These are phyloP conservation scores for Pichia sp. DNA, from an alignment of 1,139 yeast species.

Conservation along the genomic window DNA sequence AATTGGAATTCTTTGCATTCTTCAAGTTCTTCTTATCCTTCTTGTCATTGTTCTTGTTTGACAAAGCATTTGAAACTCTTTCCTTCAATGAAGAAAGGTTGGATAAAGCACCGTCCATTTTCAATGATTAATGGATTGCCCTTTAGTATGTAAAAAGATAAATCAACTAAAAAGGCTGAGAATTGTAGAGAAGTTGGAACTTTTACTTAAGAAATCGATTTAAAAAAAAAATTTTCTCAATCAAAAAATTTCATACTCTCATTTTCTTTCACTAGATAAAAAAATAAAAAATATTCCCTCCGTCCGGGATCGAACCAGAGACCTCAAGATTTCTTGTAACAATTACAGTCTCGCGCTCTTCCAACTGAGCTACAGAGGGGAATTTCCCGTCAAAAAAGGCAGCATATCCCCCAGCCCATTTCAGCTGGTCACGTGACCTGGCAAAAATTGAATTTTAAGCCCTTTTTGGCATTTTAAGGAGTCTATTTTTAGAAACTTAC, in stretches of 20 bases:
- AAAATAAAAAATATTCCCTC: conserved; percentile 2
- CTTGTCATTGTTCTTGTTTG: conserved; percentile 24
- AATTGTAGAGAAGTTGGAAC: too few relatives aligned
- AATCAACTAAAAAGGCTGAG: too few relatives aligned
- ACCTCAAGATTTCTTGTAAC: conserved; percentile 7
- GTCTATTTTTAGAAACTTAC: too few relatives aligned
- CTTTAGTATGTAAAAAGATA: not conserved
- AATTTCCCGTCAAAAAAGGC: not conserved
- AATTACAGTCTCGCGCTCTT: conserved; percentile 9
- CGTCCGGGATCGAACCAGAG: conserved; percentile 9
- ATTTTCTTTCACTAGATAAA: not conserved
- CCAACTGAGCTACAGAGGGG: conserved; percentile 10
- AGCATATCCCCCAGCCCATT: too few relatives aligned
- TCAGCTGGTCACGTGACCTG: too few relatives aligned
- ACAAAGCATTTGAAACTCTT: conserved; percentile 50
- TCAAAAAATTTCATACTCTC: too few relatives aligned
- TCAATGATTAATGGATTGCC: not conserved
- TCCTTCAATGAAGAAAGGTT: conserved; percentile 56
- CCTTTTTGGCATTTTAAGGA: too few relatives aligned
- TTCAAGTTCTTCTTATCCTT: conserved; percentile 17
- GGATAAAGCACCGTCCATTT: conserved; percentile 28
- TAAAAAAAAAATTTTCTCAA: conserved; percentile 1
- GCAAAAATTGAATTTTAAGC: too few relatives aligned
- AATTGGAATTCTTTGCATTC: conserved; percentile 23
- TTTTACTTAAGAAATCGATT: not conserved